phyloP scores from a whole-genome alignment of 129 eudicot genomes.

The Pulicaria dysenterica region DNA sequence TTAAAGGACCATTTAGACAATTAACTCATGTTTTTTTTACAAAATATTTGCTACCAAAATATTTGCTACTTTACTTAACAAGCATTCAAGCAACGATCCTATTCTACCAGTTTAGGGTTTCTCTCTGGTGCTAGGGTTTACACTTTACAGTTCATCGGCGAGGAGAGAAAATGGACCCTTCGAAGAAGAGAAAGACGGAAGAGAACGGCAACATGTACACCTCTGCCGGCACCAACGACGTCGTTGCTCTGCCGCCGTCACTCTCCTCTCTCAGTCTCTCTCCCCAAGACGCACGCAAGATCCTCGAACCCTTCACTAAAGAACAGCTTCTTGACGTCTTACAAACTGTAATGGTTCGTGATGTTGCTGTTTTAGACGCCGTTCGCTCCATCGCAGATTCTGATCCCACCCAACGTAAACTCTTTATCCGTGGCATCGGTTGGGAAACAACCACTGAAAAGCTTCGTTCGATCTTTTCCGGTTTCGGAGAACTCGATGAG shows the following conservation, averaged over 20 bases:
- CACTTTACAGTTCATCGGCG: constrained; percentile 24
- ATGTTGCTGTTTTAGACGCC: constrained; percentile 54
- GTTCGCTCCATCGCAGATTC: constrained; percentile 70
- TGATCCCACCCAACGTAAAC: constrained; percentile 67
- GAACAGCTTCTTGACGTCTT: constrained; percentile 62
- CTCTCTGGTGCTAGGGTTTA: constrained; percentile 22
- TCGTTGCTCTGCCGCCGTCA: constrained; percentile 20
- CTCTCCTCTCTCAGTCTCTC: constrained; percentile 26
- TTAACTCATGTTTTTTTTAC: no score
- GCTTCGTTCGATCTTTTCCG: constrained; percentile 56
- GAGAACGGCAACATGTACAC: constrained; percentile 54
- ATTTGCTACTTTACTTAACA: no score
- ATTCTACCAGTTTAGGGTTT: constrained; percentile 14
- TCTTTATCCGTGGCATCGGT: constrained; percentile 74
- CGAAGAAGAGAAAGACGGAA: constrained; percentile 78
- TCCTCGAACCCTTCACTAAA: constrained; percentile 60
- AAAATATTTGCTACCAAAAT: no score
- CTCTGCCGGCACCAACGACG: constrained; percentile 6
- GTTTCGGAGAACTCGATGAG: constrained; percentile 69
- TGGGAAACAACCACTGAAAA: constrained; percentile 68
- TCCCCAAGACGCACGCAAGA: constrained; percentile 58
- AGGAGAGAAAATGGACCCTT: constrained; percentile 50
- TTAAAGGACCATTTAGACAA: no score
- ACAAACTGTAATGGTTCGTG: constrained; percentile 57
- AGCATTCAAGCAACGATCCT: background rate